These are phyloP conservation scores for Lasiodiplodia citricola DNA, from an alignment of 2,329 filamentous ascomycete species.

Conservation along the genomic window DNA sequence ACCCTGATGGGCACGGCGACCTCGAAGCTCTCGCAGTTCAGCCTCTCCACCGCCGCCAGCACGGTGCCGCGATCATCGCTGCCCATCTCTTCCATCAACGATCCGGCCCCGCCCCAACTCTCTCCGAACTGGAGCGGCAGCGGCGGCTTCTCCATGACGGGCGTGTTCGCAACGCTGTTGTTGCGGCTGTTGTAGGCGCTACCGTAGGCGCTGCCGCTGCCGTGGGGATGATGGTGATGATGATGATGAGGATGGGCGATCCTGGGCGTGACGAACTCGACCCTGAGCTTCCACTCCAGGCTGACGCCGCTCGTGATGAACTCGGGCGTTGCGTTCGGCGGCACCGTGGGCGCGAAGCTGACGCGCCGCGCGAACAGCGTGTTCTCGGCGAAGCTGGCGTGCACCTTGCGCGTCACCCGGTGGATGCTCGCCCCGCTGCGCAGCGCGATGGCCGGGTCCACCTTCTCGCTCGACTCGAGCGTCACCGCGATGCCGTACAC, in stretches of 20 bases:
- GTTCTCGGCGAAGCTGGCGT: conserved; percentile 76
- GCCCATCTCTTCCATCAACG: conserved; percentile 77
- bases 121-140: background rate
- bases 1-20: conserved; percentile 83
- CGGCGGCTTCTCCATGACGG: conserved; percentile 25
- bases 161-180: conserved; percentile 36
- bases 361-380: conserved; percentile 80
- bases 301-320: conserved; percentile 89
- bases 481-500: conserved; percentile 86
- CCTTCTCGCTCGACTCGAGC: conserved; percentile 84
- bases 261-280: conserved; percentile 89
- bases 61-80: conserved; percentile 80
- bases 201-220: background rate
- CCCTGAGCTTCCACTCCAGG: conserved; percentile 84
- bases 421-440: conserved; percentile 85
- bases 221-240: background rate
- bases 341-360: conserved; percentile 83
- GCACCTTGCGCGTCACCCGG: conserved; percentile 81
- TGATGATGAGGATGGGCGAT: conserved; percentile 25
- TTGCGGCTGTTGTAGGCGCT: background rate
- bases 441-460: conserved; percentile 80
- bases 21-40: conserved; percentile 89
- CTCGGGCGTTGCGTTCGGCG: conserved; percentile 81
- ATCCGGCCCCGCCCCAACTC: conserved; percentile 36
- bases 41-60: conserved; percentile 75